Base-by-base conservation (phyloP, 768 basidiomycete species). In the Terana coerulea region DNA sequence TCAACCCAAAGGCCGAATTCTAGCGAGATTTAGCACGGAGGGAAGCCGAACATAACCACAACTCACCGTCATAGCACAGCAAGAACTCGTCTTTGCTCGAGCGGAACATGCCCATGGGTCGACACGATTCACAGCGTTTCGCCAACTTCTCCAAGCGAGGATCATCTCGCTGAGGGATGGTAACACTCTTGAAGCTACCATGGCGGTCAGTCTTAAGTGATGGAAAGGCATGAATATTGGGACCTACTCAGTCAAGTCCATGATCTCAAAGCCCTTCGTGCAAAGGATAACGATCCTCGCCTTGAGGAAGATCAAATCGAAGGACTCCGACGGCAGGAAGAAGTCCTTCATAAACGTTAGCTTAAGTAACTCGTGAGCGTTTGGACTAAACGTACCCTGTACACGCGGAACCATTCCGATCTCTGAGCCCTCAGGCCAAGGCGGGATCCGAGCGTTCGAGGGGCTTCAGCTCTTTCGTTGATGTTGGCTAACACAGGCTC, bases 191-290 rank as follows among this genome's bases (percentile, higher is more conserved):
- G 68, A 91, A 88, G 67, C 88, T 91, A 59, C 17, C 34, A 19
- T n/a, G 19, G 11, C 26, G 12, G 40, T 51, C 29, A 53, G 33
- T 12, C 28, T n/a, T n/a, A n/a, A n/a, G n/a, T n/a, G n/a, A n/a
- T n/a, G n/a, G n/a, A n/a, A n/a, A 9, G n/a, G 28, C 5, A 5
- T 8, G n/a, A 19, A n/a, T 22, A 14, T 15, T 14, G 36, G 7
- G 21, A 67, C 89, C 39, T 72, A 95, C 90, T 95, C 91, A 21
- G 84, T 83, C 35, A 98, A 77, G 60, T 98, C 92, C 89, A 98
- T 98, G 61, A 98, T 95, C 68, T 98, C 95, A 61, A 98, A 98
- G 34, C 95, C 94, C 63, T 91, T 91, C 0, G 89, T 84, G 59
- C 95, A 95, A 25, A 97, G 78, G 51, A 99, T 89, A 3, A 90